phyloP scores from a whole-genome alignment of 192 early-diverging fungal genomes.

The Physocladia obscura region DNA sequence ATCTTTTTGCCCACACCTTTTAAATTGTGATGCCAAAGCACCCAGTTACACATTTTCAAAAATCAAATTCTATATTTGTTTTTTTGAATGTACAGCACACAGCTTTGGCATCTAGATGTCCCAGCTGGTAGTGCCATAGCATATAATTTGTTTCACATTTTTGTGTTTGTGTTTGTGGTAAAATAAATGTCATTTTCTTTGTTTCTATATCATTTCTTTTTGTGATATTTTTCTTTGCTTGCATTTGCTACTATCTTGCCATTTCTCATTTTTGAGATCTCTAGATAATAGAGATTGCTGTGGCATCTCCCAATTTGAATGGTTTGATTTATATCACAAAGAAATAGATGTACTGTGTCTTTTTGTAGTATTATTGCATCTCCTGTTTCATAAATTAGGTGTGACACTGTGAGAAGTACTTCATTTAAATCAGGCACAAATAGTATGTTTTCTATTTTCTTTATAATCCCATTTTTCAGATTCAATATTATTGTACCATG shows the following conservation, averaged over 20 bases:
- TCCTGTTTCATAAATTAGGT: too few relatives aligned
- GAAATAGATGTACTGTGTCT: too few relatives aligned
- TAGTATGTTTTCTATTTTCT: neutral
- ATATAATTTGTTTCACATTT: too few relatives aligned
- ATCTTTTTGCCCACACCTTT: too few relatives aligned
- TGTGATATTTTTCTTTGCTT: neutral
- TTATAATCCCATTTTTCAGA: neutral
- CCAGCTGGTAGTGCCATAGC: neutral
- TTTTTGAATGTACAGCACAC: too few relatives aligned
- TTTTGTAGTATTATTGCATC: too few relatives aligned
- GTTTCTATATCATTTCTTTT: neutral
- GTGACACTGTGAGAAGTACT: neutral
- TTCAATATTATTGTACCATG: neutral
- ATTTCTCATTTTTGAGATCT: neutral
- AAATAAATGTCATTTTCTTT: neutral
- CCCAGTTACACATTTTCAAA: too few relatives aligned
- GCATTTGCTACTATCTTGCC: neutral
- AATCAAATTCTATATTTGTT: too few relatives aligned
- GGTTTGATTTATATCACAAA: too few relatives aligned
- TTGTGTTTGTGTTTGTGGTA: neutral
- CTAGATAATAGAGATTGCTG: neutral
- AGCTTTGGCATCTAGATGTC: too few relatives aligned
- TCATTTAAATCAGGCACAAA: neutral
- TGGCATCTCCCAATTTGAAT: neutral
- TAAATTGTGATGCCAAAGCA: too few relatives aligned